Base-by-base conservation (phyloP, 768 basidiomycete species). In the Solioccasus polychromus region DNA sequence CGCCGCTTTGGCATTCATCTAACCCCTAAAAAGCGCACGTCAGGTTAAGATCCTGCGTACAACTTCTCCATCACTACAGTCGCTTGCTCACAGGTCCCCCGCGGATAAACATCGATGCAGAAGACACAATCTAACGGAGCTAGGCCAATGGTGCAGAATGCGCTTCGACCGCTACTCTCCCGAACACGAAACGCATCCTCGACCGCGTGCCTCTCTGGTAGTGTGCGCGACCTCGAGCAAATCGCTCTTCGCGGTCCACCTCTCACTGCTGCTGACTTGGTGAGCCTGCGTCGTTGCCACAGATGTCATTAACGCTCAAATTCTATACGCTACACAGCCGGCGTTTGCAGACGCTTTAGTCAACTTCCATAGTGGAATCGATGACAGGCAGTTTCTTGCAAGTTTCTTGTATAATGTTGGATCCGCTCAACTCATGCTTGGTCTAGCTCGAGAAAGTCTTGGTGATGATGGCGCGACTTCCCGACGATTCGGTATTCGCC, bases 361-460 rank as follows among this genome's bases (percentile, higher is more conserved):
- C 47, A 66, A 80, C 52, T 52, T 64, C 15, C 64, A 66, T 35
- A 66, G 76, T 3, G 66, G 67, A 24, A 55, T 74, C 30, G 71
- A 88, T 54, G 85, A 88, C 58, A 76, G 85, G 48, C 61, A 76
- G 23, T 62, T 85, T 51, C 61, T 87, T 61, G 85, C 75, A 59
- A 61, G 76, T 68, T 17, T 42, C 26, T 39, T 17, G 28, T 17
- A 44, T 24, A 17, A 29, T 14, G 19, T 20, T 29, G 31, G 30
- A 23, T 30, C 22, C 41, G n/a, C 37, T 48, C 4, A 17, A 30
- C 56, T 56, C 20, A 50, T 34, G 3, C 19, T n/a, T n/a, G 14
- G 45, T 19, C 24, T 43, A 85, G 83, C 77, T 88, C 25, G 87
- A 89, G 64, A 76, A 78, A 35, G 47, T 79, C 8, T 60, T 89